Conservation (phyloP, 441 rosid species). For the Theobroma grandiflorum region DNA sequence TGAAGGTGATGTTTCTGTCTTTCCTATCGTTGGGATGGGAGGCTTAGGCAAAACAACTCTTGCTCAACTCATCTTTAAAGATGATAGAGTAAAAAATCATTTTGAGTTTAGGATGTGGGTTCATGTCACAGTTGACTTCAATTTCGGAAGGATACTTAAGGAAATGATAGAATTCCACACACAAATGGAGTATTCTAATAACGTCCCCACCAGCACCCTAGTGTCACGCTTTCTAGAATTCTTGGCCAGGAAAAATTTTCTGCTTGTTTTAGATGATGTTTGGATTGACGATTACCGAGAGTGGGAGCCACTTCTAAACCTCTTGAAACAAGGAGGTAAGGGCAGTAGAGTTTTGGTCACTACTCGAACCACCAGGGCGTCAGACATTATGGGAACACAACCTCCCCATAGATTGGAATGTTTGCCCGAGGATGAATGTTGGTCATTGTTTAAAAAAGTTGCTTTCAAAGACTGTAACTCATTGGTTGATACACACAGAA, state of each 20-base stretch:
- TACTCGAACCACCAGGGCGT: background rate
- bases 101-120: background rate
- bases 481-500: background rate
- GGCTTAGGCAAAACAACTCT: background rate
- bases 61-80: background rate
- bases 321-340: background rate
- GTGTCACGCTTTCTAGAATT: background rate
- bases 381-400: background rate
- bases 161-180: slow-evolving; percentile 4
- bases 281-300: background rate
- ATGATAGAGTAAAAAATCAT: background rate
- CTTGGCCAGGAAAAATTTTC: background rate
- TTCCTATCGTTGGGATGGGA: background rate
- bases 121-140: background rate
- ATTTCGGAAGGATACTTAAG: background rate
- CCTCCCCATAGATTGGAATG: background rate
- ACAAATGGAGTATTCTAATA: background rate
- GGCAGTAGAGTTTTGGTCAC: slow-evolving; percentile 21
- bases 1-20: background rate
- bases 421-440: background rate
- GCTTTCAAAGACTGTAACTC: slow-evolving; percentile 23
- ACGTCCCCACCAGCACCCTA: background rate
- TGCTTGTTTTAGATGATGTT: slow-evolving; percentile 4
- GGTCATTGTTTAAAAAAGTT: slow-evolving; percentile 15
- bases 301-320: background rate